Evolutionary conservation across 768 basidiomycete species (phyloP).

Genomic region (Leccinellum albellum): DNA sequence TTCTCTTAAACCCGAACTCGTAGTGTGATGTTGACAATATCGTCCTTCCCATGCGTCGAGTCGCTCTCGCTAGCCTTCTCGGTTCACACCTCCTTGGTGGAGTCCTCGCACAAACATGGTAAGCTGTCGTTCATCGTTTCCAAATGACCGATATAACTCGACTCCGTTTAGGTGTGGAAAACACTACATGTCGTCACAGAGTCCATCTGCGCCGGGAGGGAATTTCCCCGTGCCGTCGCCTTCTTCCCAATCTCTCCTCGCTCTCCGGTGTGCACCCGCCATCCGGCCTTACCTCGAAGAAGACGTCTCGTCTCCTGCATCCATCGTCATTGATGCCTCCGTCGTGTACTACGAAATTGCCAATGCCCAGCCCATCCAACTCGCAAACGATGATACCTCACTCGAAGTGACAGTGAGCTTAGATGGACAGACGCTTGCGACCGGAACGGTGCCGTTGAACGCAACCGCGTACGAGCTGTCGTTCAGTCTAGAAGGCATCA

Average conservation of each 20-base stretch:
- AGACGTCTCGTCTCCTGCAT: slow-evolving; percentile 41
- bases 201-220: slow-evolving; percentile 46
- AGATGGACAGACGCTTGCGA: slow-evolving; percentile 41
- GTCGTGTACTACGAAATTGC: slow-evolving; percentile 46
- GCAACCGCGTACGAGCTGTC: slow-evolving; percentile 46
- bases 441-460: slow-evolving; percentile 48
- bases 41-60: slow-evolving; percentile 13
- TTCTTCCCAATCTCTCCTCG: slow-evolving; percentile 44
- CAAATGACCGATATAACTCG: background rate
- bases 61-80: slow-evolving; percentile 5
- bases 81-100: slow-evolving; percentile 10
- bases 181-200: slow-evolving; percentile 45
- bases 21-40: too few relatives aligned
- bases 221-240: slow-evolving; percentile 40
- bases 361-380: slow-evolving; percentile 42
- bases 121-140: background rate
- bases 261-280: slow-evolving; percentile 55
- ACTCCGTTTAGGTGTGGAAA: slow-evolving; percentile 52
- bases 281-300: slow-evolving; percentile 59
- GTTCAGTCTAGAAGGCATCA: slow-evolving; percentile 46
- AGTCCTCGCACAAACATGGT: slow-evolving; percentile 30
- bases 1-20: background rate
- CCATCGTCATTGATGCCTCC: slow-evolving; percentile 51
- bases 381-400: slow-evolving; percentile 14
- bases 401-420: slow-evolving; percentile 45